Conservation (phyloP, 1,139 yeast species). For the Yamadazyma diospyri region DNA sequence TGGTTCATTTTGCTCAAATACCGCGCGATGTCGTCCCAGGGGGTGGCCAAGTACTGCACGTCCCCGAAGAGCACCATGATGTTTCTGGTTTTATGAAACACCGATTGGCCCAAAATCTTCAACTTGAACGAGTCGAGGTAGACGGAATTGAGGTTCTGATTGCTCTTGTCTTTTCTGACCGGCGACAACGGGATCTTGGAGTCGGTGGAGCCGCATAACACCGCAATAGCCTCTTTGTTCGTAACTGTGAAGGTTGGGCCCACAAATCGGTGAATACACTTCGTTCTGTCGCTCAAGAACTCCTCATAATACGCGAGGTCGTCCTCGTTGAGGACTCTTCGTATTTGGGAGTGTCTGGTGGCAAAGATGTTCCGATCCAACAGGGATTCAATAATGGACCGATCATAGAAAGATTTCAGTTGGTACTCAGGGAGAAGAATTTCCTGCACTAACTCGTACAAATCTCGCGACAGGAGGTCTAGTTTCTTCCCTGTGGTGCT, state of each 20-base stretch:
- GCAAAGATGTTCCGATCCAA: slow-evolving; percentile 3
- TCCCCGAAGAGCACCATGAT: slow-evolving; percentile 21
- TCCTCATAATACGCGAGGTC: slow-evolving; percentile 1
- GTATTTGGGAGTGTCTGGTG: slow-evolving; percentile 6
- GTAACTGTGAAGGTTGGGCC: slow-evolving; percentile 21
- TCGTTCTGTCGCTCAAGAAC: slow-evolving; percentile 5
- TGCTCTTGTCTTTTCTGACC: neutral
- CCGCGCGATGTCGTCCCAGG: slow-evolving; percentile 24
- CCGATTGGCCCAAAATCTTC: slow-evolving; percentile 12
- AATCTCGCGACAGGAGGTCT: slow-evolving; percentile 9
- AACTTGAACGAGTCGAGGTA: slow-evolving; percentile 14
- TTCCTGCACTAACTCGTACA: slow-evolving; percentile 6
- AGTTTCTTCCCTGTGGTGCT: slow-evolving; percentile 1
- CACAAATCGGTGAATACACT: slow-evolving; percentile 13
- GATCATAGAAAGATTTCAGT: slow-evolving; percentile 9
- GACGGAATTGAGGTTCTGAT: slow-evolving; percentile 1
- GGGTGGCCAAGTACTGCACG: slow-evolving; percentile 24
- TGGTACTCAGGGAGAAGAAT: slow-evolving; percentile 2
- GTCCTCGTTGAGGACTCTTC: slow-evolving; percentile 5
- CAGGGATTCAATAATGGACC: slow-evolving; percentile 5
- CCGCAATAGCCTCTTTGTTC: slow-evolving; percentile 20
- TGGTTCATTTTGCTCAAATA: slow-evolving; percentile 16
- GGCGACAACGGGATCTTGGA: slow-evolving; percentile 6
- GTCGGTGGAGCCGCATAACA: slow-evolving; percentile 22
- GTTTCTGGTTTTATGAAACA: slow-evolving; percentile 12